Evolutionary conservation across 2,329 filamentous ascomycete genomes (phyloP).

Genomic region (Colletotrichum agaves): DNA sequence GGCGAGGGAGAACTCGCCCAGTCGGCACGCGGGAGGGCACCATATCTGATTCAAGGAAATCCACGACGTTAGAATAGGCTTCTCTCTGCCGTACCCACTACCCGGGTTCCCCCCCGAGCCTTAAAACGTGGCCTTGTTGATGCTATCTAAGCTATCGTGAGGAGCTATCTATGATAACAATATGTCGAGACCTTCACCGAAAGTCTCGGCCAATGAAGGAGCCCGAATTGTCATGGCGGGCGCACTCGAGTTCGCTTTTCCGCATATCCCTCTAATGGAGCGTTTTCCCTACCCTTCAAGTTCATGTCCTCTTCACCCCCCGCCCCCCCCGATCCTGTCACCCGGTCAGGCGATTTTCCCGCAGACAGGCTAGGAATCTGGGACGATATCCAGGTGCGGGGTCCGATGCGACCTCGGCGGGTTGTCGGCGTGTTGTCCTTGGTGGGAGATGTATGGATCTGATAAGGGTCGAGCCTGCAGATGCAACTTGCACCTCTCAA

Average conservation of each 20-base stretch:
- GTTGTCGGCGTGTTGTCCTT: constrained; percentile 7
- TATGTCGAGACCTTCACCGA: neutral
- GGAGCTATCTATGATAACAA: constrained; percentile 16
- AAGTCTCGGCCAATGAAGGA: neutral
- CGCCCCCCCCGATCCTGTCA: neutral
- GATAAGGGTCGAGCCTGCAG: constrained; percentile 26
- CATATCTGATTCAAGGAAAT: neutral
- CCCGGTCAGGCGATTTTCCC: constrained; percentile 1
- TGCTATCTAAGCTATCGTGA: constrained; percentile 29
- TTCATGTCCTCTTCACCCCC: neutral
- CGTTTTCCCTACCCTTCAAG: neutral
- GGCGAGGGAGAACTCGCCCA: neutral
- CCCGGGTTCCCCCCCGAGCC: neutral
- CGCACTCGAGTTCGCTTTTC: constrained; percentile 4
- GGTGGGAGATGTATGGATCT: constrained; percentile 28
- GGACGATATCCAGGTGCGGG: constrained; percentile 20
- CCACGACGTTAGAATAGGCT: constrained; percentile 30
- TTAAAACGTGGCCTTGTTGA: neutral
- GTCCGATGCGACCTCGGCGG: constrained; percentile 25
- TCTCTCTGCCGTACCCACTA: constrained; percentile 9
- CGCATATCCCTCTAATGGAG: neutral
- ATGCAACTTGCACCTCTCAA: constrained; percentile 1
- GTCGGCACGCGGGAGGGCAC: neutral
- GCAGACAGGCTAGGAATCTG: neutral
- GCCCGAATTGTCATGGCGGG: neutral